Base-by-base conservation (phyloP, 805 yeast species). In the Yarrowia divulgata region DNA sequence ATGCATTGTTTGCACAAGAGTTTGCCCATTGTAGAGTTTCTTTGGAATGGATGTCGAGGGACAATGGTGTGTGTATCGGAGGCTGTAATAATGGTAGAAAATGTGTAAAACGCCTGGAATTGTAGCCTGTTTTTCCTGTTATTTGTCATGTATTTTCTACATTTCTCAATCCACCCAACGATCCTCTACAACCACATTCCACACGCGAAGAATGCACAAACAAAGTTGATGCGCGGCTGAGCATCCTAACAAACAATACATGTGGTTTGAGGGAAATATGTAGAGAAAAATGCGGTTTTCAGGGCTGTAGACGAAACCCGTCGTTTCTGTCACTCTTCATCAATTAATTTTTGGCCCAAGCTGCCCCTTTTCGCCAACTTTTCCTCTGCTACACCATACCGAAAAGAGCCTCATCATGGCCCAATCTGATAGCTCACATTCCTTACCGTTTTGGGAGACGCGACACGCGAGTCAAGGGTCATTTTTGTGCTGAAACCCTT, bases 401-500 rank as follows among this genome's bases (percentile, higher is more conserved):
- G 13, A 35, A 35, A 34, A 9, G 58, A 18, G 58, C 43, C 29
- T 35, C 43, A 35, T 35, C 42, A 2, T 18, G 29, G 43, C 60
- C 60, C 23, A 54, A 54, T 37, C 60, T 54, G 64, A 57, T 57
- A 39, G 64, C 49, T 43, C 64, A 57, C 64, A 57, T 57, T 57
- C 64, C 64, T 42, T 42, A 40, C 64, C 64, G 64, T 4, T 29
- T 57, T 57, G 64, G 64, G 64, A 43, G 29, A 57, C 49, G 64
- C 64, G 64, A 57, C 64, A 57, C 64, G 64, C 49, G 64, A 57
- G 64, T 40, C 49, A 57, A 57, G 64, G 64, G 64, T 57, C 50
- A 57, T 29, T 29, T 23, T 57, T 37, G 45, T 40, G 57, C 62
- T 34, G 14, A 8, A 13, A 40, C 63, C 63, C 48, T 40, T 29